phyloP scores from a whole-genome alignment of 495 filamentous ascomycete species.

The Mytilinidion resinicola region DNA sequence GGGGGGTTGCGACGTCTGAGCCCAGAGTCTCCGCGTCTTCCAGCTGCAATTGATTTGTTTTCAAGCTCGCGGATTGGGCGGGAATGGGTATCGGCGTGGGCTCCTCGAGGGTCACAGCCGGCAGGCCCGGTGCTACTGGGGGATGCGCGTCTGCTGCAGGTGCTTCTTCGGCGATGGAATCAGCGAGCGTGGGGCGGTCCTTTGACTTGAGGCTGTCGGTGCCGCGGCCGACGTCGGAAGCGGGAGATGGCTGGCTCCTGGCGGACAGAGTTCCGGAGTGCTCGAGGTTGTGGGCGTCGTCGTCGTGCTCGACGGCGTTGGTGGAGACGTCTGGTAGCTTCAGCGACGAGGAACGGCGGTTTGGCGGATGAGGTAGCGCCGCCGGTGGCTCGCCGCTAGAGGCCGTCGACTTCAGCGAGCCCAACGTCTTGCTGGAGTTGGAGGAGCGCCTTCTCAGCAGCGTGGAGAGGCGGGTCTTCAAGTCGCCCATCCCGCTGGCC shows the following conservation, averaged over 20 bases:
- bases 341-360: neutral
- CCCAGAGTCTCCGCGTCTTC: slow-evolving; percentile 1
- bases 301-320: neutral
- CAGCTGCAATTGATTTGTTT: neutral
- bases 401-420: neutral
- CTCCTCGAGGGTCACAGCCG: slow-evolving; percentile 20
- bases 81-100: slow-evolving; percentile 20
- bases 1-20: neutral
- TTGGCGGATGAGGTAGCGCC: slow-evolving; percentile 3
- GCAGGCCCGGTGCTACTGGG: slow-evolving; percentile 4
- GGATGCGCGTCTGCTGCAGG: neutral
- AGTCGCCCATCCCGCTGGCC: slow-evolving; percentile 15
- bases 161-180: slow-evolving; percentile 10
- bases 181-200: slow-evolving; percentile 1
- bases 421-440: slow-evolving; percentile 6
- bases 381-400: slow-evolving; percentile 4
- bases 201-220: slow-evolving; percentile 15
- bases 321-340: slow-evolving; percentile 20
- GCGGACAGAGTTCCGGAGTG: slow-evolving; percentile 9
- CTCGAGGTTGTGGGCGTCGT: neutral
- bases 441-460: slow-evolving; percentile 16
- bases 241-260: neutral
- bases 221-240: neutral
- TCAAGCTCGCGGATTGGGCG: slow-evolving; percentile 1
- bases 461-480: slow-evolving; percentile 22